These are phyloP conservation scores for Afroboletus lepidellus DNA, from an alignment of 1,284 basidiomycete species.

Conservation along the genomic window DNA sequence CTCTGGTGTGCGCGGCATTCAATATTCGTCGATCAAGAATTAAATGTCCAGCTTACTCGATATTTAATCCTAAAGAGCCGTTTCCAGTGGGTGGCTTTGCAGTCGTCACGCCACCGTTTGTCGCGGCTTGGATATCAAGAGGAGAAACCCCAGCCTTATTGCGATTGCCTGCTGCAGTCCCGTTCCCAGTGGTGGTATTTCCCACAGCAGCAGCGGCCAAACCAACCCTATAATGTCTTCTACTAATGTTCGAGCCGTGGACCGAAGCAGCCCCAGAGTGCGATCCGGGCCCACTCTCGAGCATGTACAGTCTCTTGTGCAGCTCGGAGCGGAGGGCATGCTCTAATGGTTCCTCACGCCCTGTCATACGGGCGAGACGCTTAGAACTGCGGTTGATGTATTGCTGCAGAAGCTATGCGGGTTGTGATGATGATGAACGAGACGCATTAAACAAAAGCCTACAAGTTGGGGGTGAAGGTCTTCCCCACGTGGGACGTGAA, in stretches of 20 bases:
- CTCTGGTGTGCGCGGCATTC: conserved; percentile 29
- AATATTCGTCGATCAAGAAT: background rate
- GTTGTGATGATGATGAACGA: background rate
- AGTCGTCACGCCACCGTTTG: conserved; percentile 43
- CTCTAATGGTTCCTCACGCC: conserved; percentile 49
- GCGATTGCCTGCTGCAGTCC: conserved; percentile 12
- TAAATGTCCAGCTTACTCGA: conserved; percentile 48
- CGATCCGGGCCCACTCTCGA: conserved; percentile 33
- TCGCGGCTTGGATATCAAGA: conserved; percentile 39
- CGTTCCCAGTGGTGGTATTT: conserved; percentile 13
- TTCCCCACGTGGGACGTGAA: conserved; percentile 12
- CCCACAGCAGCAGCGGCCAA: conserved; percentile 7
- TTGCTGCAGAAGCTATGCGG: conserved; percentile 61
- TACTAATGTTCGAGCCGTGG: conserved; percentile 10
- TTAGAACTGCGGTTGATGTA: conserved; percentile 65
- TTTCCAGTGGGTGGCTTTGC: conserved; percentile 52
- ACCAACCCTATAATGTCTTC: conserved; percentile 8
- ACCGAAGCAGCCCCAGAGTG: conserved; percentile 8
- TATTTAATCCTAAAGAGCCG: conserved; percentile 70
- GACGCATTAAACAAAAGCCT: conserved; percentile 27
- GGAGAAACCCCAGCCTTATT: conserved; percentile 36
- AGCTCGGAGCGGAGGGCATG: conserved; percentile 51
- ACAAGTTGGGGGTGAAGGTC: conserved; percentile 66
- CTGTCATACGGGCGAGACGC: conserved; percentile 70
- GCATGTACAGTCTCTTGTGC: conserved; percentile 49